Evolutionary conservation across 1,284 basidiomycete species (phyloP).

Genomic region (Tylopilus sp.): DNA sequence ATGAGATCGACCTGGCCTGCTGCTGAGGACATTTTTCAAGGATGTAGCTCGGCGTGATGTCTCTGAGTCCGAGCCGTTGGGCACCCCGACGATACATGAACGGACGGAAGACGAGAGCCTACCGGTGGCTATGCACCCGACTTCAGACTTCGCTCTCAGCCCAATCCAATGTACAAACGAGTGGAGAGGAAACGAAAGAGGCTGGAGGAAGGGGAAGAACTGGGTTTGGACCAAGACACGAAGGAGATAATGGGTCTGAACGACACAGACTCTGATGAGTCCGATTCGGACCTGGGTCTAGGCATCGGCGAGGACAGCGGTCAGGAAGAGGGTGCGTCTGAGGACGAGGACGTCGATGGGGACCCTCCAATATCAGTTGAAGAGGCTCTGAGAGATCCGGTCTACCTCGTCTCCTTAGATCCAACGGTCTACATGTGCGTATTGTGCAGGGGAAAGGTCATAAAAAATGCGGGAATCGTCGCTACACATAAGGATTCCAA

Average conservation of each 20-base stretch:
- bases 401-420: slow-evolving; percentile 56
- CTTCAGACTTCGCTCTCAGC: background rate
- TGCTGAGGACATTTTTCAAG: slow-evolving; percentile 12
- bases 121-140: slow-evolving; percentile 26
- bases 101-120: slow-evolving; percentile 17
- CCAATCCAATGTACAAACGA: slow-evolving; percentile 71
- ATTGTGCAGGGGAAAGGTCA: slow-evolving; percentile 68
- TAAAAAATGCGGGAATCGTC: slow-evolving; percentile 64
- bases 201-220: slow-evolving; percentile 63
- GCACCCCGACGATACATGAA: slow-evolving; percentile 27
- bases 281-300: slow-evolving; percentile 27
- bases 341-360: slow-evolving; percentile 30
- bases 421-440: slow-evolving; percentile 59
- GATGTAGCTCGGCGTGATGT: slow-evolving; percentile 15
- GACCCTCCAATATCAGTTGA: slow-evolving; percentile 52
- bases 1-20: slow-evolving; percentile 2
- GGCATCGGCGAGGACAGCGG: slow-evolving; percentile 25
- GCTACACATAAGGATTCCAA: slow-evolving; percentile 60
- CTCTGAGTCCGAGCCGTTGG: slow-evolving; percentile 17
- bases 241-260: slow-evolving; percentile 70
- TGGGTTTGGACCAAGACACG: slow-evolving; percentile 66
- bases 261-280: slow-evolving; percentile 72
- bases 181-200: slow-evolving; percentile 66
- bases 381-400: slow-evolving; percentile 59
- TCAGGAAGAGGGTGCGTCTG: slow-evolving; percentile 31